phyloP scores from a whole-genome alignment of 805 yeast genomes.

The Monosporozyma yasuniensis region DNA sequence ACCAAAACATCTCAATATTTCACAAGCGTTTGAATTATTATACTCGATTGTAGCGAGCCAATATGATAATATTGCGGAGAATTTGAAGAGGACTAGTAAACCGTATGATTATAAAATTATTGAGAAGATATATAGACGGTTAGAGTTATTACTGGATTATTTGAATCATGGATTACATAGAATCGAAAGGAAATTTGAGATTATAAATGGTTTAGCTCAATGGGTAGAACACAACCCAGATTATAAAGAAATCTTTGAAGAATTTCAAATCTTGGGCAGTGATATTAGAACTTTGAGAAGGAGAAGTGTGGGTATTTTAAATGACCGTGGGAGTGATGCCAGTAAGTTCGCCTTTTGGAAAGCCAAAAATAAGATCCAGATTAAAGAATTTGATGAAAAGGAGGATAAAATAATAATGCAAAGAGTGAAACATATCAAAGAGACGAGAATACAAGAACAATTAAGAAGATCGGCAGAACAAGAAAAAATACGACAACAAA shows the following conservation, averaged over 20 bases:
- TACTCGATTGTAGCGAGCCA: conserved; percentile 21
- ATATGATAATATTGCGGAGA: conserved; percentile 7
- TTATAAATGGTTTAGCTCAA: conserved; percentile 10
- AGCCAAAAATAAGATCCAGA: conserved; percentile 1
- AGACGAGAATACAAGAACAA: conserved; percentile 11
- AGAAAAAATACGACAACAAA: conserved; percentile 4
- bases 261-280: conserved; percentile 24
- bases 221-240: conserved; percentile 10
- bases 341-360: conserved; percentile 4
- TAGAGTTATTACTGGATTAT: conserved; percentile 16
- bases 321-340: neutral
- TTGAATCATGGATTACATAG: conserved; percentile 20
- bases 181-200: conserved; percentile 16
- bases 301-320: conserved; percentile 3
- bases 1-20: conserved; percentile 24
- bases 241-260: conserved; percentile 13
- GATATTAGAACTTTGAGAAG: conserved; percentile 20
- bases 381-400: conserved; percentile 13
- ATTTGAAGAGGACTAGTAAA: conserved; percentile 4
- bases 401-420: conserved; percentile 15
- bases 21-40: conserved; percentile 24
- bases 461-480: neutral
- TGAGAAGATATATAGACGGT: conserved; percentile 9
- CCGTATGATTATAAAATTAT: conserved; percentile 7
- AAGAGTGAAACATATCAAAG: conserved; percentile 19